phyloP scores from a whole-genome alignment of 768 basidiomycete species.

The Tulasnella sp. region DNA sequence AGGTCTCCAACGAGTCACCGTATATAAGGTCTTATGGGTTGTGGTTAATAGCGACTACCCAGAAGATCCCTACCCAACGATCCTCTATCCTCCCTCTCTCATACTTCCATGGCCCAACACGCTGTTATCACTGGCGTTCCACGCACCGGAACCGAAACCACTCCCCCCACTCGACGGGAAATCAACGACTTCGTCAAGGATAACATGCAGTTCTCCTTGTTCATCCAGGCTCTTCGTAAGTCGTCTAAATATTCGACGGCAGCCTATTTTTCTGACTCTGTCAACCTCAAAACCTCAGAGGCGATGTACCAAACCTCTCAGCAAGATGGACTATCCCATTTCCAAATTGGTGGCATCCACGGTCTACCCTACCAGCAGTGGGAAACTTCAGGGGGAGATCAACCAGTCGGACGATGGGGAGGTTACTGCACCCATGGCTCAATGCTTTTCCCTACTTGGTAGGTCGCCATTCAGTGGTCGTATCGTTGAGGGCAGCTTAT shows the following conservation, averaged over 20 bases:
- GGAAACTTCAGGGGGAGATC: constrained; percentile 41
- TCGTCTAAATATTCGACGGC: background rate
- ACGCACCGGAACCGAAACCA: background rate
- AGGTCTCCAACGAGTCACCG: background rate
- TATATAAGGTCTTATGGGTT: background rate
- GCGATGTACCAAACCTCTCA: too few species aligned
- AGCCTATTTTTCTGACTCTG: background rate
- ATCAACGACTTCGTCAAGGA: constrained; percentile 47
- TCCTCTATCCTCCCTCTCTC: background rate
- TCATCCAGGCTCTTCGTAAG: constrained; percentile 51
- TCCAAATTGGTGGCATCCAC: constrained; percentile 51
- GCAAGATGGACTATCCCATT: too few species aligned
- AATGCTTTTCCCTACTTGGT: constrained; percentile 40
- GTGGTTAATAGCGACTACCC: background rate
- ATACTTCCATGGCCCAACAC: constrained; percentile 16
- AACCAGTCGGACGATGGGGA: constrained; percentile 32
- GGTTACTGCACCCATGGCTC: constrained; percentile 54
- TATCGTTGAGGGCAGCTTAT: background rate
- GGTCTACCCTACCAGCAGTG: constrained; percentile 48
- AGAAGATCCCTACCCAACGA: background rate
- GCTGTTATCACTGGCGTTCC: constrained; percentile 21
- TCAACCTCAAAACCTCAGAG: too few species aligned
- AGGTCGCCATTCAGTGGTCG: too few species aligned
- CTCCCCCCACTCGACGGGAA: constrained; percentile 41
- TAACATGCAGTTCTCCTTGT: constrained; percentile 49